Evolutionary conservation across 106 monocot species (phyloP).

Genomic region (Allium cepa): DNA sequence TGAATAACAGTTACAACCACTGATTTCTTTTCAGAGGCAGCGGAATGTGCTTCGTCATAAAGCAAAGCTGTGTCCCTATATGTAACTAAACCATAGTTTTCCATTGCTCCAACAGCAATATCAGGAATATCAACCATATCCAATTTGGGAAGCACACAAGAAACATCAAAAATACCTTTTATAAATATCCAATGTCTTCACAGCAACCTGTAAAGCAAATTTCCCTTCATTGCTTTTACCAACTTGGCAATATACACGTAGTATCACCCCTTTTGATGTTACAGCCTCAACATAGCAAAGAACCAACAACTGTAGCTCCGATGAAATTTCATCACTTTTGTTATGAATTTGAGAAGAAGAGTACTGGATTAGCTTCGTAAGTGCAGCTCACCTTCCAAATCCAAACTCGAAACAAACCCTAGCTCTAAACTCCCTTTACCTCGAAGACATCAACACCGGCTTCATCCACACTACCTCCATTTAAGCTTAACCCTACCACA

Average conservation of each 20-base stretch:
- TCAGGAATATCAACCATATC: constrained; percentile 99
- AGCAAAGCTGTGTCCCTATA: constrained; percentile 80
- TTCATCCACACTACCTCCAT: no score
- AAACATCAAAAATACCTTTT: constrained; percentile 59
- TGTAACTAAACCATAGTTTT: constrained; percentile 94
- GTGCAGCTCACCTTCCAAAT: no score
- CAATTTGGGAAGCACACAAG: constrained; percentile 86
- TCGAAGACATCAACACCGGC: no score
- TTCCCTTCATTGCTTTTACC: constrained; percentile 83
- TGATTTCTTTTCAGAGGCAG: constrained; percentile 69
- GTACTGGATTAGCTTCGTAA: no score
- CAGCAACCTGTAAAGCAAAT: constrained; percentile 91
- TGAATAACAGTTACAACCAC: constrained; percentile 87
- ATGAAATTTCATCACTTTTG: no score
- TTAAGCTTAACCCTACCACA: no score
- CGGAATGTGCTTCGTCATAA: constrained; percentile 69
- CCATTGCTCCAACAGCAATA: constrained; percentile 98
- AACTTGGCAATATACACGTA: constrained; percentile 84
- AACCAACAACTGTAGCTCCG: no score
- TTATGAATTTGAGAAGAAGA: no score
- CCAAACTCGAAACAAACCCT: no score
- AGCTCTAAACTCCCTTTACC: no score
- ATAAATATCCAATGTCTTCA: constrained; percentile 67
- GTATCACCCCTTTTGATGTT: constrained; percentile 45
- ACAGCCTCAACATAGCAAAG: no score